Conservation (phyloP, 345 rosid species). For the Eucalyptus leucophloia region DNA sequence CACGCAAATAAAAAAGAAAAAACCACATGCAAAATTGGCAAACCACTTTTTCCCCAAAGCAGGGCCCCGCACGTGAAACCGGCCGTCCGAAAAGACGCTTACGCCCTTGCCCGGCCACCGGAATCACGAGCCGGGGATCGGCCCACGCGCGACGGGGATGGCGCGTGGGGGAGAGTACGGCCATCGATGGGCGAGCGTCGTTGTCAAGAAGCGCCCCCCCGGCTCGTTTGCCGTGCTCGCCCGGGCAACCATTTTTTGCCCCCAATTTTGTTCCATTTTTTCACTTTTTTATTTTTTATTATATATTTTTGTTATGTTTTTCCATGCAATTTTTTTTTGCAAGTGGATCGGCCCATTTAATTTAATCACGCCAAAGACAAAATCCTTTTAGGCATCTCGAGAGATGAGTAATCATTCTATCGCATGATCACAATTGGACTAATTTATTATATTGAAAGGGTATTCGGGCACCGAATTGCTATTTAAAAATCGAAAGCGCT, state of each 20-base stretch:
- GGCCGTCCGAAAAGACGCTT: not conserved
- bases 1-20: not conserved
- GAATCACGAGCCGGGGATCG: not conserved
- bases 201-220: not conserved
- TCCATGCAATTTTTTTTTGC: not conserved
- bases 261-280: not conserved
- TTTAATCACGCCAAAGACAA: not conserved
- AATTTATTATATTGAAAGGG: not conserved
- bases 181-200: not conserved
- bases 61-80: not conserved
- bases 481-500: not conserved
- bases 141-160: not conserved
- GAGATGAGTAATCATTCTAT: not conserved
- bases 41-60: not conserved
- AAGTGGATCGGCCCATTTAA: not conserved
- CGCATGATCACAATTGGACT: not conserved
- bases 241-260: not conserved
- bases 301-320: not conserved
- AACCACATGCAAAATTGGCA: not conserved
- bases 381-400: not conserved
- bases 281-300: not conserved
- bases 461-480: not conserved
- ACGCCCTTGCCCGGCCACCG: not conserved
- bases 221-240: not conserved
- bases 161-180: no score